These are phyloP conservation scores for Turnera subulata DNA, from an alignment of 345 rosid species.

Conservation along the genomic window DNA sequence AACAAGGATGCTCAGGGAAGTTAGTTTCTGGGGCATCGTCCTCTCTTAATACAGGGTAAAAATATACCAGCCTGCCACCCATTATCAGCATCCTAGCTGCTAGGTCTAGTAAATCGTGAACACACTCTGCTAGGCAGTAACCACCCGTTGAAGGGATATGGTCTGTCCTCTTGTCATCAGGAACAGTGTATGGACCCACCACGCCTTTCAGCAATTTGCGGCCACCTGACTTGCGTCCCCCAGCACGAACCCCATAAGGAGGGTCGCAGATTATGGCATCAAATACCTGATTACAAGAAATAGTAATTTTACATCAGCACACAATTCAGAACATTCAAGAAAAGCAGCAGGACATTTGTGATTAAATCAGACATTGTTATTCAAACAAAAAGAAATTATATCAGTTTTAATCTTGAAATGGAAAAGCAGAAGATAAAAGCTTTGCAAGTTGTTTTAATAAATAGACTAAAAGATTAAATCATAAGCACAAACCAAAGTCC, in stretches of 20 bases:
- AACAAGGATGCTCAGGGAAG: slow-evolving; percentile 81
- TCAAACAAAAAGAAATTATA: too few species aligned
- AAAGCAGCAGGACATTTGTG: too few species aligned
- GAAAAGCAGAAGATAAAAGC: too few species aligned
- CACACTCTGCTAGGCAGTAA: slow-evolving; percentile 82
- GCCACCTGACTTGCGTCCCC: slow-evolving; percentile 96
- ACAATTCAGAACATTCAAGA: too few species aligned
- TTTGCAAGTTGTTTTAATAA: too few species aligned
- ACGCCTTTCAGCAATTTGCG: slow-evolving; percentile 81
- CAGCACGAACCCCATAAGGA: slow-evolving; percentile 95
- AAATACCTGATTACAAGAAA: slow-evolving; percentile 44
- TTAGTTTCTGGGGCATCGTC: slow-evolving; percentile 38
- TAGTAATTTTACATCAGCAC: too few species aligned
- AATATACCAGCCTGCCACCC: slow-evolving; percentile 88
- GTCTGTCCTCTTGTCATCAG: slow-evolving; percentile 85
- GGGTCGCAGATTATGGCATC: slow-evolving; percentile 94
- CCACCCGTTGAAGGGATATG: slow-evolving; percentile 94
- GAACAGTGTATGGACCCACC: slow-evolving; percentile 78
- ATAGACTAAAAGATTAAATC: too few species aligned
- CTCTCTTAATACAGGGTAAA: slow-evolving; percentile 78
- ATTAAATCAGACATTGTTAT: too few species aligned
- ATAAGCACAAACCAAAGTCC: too few species aligned
- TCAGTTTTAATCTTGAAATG: too few species aligned
- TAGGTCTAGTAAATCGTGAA: slow-evolving; percentile 83
- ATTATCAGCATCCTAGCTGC: slow-evolving; percentile 83